Conservation (phyloP, 2,329 filamentous ascomycete species). For the Fusarium marasasianum region DNA sequence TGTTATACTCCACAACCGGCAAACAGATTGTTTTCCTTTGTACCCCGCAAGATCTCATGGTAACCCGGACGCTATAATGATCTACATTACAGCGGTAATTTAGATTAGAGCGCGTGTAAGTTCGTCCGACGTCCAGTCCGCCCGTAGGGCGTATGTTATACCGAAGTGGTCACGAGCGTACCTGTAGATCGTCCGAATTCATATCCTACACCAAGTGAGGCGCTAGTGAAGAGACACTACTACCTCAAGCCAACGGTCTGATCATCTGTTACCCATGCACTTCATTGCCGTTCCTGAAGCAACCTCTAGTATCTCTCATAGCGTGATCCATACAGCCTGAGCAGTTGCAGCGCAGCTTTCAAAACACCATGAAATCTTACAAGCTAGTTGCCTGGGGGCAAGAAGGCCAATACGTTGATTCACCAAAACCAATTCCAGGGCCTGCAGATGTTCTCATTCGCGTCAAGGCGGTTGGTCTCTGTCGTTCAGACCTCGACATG, state of each 20-base stretch:
- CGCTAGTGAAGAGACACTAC: not conserved
- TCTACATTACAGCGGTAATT: not conserved
- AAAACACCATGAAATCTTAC: not conserved
- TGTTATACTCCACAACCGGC: not conserved
- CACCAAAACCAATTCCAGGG: not conserved
- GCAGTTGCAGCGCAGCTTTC: not conserved
- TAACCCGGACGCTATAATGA: not conserved
- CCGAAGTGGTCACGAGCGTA: not conserved
- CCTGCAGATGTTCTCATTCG: not conserved
- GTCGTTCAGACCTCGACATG: not conserved
- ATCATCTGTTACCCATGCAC: not conserved
- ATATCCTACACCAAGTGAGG: not conserved
- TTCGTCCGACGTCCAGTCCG: not conserved
- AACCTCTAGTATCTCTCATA: not conserved
- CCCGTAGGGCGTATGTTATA: not conserved
- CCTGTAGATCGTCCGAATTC: not conserved
- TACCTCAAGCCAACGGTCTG: not conserved
- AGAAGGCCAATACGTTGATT: not conserved
- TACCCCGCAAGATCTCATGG: not conserved
- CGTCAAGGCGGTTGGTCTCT: not conserved
- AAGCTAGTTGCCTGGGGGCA: not conserved
- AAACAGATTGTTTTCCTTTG: accelerated
- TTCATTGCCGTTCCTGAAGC: not conserved
- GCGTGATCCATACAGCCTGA: not conserved
- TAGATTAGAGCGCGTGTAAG: not conserved